Base-by-base conservation (phyloP, 2,329 filamentous ascomycete genomes). In the Rugonectria rugulosa region DNA sequence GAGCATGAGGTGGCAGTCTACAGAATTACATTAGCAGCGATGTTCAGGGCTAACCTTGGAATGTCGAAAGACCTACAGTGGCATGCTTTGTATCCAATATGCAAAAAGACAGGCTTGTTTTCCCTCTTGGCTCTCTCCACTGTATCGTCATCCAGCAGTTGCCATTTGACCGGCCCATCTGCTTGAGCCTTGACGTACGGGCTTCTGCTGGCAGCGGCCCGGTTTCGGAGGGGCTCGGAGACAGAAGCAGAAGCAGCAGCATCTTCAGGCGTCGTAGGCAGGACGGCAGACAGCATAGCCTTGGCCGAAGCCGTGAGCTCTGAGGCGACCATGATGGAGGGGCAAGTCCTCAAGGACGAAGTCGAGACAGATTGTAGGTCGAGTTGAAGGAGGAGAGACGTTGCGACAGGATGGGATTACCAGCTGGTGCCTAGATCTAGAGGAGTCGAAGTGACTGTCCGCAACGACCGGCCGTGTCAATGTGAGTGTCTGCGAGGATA, bases 71-170 rank as follows among this genome's bases (percentile, higher is more conserved):
- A 79, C 89, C 71, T 77, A 95, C 95, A 96, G 77, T 98, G 94
- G 72, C 95, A 98, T 36, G 95, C 92, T 17, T 90, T 90, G 78
- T 97, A 99, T 43, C 95, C 95, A 68, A 98, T 93, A 72, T 94
- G 96, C 59, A 98, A 80, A 70, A 97, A 98, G 56, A 99, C 88
- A 55, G 97, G 81, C 68, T 92, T 90, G 73, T 98, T 96, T 65
- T 93, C 86, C 65, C 81, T 85, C 72, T 86, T 89, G 14, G 95
- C 94, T 42, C 92, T 81, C 60, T 84, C 83, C 49, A 97, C 80
- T 14, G 91, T 86, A 68, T 92, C 88, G 19, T 88, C 81, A 63
- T 89, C 89, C 81, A 96, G 91, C 56, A 91, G 80, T 79, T 99
- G 95, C 95, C 95, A 99, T 66, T 88, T 87, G 31, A 98, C 93